phyloP scores from a whole-genome alignment of 805 yeast species.

The Torulaspora indica region DNA sequence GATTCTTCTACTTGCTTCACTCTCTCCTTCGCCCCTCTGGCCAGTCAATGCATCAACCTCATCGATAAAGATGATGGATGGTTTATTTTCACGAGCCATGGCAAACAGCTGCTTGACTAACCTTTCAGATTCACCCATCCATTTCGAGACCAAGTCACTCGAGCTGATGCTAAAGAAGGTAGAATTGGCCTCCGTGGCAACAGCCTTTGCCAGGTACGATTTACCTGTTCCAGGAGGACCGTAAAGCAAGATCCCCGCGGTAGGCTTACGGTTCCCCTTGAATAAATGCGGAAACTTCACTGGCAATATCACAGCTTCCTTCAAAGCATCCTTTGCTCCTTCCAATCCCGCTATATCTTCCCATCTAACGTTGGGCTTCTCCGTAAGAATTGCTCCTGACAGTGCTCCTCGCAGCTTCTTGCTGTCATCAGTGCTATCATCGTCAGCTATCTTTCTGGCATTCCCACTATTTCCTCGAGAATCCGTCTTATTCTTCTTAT shows the following conservation, averaged over 20 bases:
- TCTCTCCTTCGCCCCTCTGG: conserved; percentile 96
- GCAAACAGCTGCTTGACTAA: conserved; percentile 89
- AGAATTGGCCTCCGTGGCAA: conserved; percentile 96
- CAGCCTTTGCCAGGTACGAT: conserved; percentile 94
- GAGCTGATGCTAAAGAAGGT: conserved; percentile 96
- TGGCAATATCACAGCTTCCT: conserved; percentile 95
- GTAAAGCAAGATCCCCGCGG: conserved; percentile 79
- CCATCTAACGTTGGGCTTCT: conserved; percentile 91
- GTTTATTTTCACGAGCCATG: conserved; percentile 95
- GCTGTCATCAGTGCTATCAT: conserved; percentile 73
- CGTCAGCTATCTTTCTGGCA: conserved; percentile 56
- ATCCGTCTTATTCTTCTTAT: conserved; percentile 42
- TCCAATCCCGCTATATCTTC: conserved; percentile 94
- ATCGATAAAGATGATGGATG: conserved; percentile 93
- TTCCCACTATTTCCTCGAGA: conserved; percentile 45
- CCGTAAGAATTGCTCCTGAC: conserved; percentile 85
- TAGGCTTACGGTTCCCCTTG: conserved; percentile 90
- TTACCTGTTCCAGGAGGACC: conserved; percentile 99
- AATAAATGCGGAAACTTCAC: conserved; percentile 94
- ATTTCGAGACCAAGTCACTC: conserved; percentile 90
- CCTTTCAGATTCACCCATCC: conserved; percentile 99
- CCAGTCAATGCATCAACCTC: conserved; percentile 98
- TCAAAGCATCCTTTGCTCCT: conserved; percentile 89
- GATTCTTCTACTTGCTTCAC: conserved; percentile 93
- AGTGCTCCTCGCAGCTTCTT: conserved; percentile 87